These are phyloP conservation scores for Trametes sanguinea DNA, from an alignment of 768 basidiomycete species.

Conservation along the genomic window DNA sequence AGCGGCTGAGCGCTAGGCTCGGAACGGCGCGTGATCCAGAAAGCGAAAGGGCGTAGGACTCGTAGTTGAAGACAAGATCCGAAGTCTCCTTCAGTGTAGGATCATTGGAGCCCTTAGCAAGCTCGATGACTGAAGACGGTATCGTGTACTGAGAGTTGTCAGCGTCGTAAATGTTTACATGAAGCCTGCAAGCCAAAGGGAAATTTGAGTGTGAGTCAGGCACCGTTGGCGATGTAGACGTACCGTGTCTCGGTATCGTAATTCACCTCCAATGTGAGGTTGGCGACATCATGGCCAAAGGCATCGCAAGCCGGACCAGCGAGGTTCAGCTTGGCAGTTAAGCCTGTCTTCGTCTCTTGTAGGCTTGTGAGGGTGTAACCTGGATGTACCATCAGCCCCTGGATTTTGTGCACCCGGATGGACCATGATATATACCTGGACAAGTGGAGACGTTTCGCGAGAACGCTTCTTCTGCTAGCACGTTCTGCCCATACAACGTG, in stretches of 20 bases:
- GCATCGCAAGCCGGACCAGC: conserved; percentile 62
- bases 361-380: conserved; percentile 58
- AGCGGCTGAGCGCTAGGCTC: conserved; percentile 54
- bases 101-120: conserved; percentile 35
- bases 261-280: conserved; percentile 65
- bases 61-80: conserved; percentile 71
- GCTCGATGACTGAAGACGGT: conserved; percentile 51
- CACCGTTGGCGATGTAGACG: conserved; percentile 33
- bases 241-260: conserved; percentile 55
- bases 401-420: no score
- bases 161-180: conserved; percentile 67
- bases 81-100: conserved; percentile 36
- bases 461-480: neutral
- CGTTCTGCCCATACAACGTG: neutral
- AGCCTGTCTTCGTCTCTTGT: conserved; percentile 45
- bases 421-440: conserved; percentile 14
- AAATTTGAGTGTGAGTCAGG: conserved; percentile 41
- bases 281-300: conserved; percentile 58
- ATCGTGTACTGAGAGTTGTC: conserved; percentile 64
- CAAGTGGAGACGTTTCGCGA: conserved; percentile 24
- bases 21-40: conserved; percentile 76
- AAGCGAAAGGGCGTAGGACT: conserved; percentile 69
- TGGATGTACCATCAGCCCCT: conserved; percentile 20
- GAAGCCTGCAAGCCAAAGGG: conserved; percentile 45
- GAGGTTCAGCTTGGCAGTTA: conserved; percentile 58